phyloP scores from a whole-genome alignment of 2,329 filamentous ascomycete genomes.

The Penicillium brevicompactum region DNA sequence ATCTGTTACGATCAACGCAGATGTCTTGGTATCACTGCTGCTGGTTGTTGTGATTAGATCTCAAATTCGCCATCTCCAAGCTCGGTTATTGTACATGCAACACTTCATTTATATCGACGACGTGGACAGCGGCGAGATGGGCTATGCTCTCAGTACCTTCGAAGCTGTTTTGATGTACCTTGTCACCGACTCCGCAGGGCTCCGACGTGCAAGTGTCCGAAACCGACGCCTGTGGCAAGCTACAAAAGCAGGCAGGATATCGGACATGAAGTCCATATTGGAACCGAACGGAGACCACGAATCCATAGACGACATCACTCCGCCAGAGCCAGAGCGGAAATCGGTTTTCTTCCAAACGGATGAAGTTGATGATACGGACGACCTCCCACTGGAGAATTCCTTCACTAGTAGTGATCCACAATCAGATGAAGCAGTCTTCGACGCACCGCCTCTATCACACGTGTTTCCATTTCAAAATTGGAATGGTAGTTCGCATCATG shows the following conservation, averaged over 20 bases:
- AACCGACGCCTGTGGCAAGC: slow-evolving; percentile 91
- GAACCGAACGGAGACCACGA: slow-evolving; percentile 64
- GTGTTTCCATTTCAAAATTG: slow-evolving; percentile 87
- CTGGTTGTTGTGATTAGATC: slow-evolving; percentile 91
- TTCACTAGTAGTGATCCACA: slow-evolving; percentile 23
- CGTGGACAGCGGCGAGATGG: slow-evolving; percentile 93
- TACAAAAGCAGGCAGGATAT: slow-evolving; percentile 72
- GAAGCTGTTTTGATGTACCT: slow-evolving; percentile 93
- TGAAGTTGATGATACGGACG: slow-evolving; percentile 31
- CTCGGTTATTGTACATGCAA: slow-evolving; percentile 89
- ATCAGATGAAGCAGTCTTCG: slow-evolving; percentile 19
- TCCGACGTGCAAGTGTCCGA: slow-evolving; percentile 80
- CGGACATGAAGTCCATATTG: slow-evolving; percentile 75
- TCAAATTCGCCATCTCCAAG: slow-evolving; percentile 82
- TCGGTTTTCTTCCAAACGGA: slow-evolving; percentile 39
- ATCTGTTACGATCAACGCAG: slow-evolving; percentile 74
- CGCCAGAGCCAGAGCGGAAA: slow-evolving; percentile 44
- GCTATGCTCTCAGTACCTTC: slow-evolving; percentile 93
- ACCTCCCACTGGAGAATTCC: slow-evolving; percentile 23
- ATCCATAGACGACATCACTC: slow-evolving; percentile 28
- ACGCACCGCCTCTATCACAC: slow-evolving; percentile 63
- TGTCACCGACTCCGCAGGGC: slow-evolving; percentile 74
- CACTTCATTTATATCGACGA: slow-evolving; percentile 98
- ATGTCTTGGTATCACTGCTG: slow-evolving; percentile 87
- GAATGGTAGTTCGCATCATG: slow-evolving; percentile 45